phyloP scores from a whole-genome alignment of 169 alveolate species.

The Blepharisma undulans region DNA sequence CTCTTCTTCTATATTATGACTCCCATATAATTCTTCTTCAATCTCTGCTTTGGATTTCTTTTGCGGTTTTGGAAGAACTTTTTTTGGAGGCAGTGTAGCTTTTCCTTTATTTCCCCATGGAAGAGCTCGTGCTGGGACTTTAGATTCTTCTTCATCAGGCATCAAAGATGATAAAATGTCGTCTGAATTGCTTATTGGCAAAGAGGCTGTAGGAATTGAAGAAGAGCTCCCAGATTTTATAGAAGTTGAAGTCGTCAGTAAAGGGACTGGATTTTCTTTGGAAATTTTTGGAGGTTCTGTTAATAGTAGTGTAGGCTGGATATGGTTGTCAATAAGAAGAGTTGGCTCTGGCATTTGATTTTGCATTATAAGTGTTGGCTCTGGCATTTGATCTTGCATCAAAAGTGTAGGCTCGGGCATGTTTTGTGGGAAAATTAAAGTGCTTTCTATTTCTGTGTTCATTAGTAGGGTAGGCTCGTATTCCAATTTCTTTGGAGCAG shows the following conservation, averaged over 20 bases:
- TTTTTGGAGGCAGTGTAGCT: neutral
- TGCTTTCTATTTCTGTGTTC: neutral
- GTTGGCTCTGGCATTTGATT: neutral
- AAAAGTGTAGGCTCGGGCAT: neutral
- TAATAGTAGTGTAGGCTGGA: neutral
- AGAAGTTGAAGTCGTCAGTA: neutral
- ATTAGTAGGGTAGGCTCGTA: neutral
- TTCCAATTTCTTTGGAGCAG: neutral
- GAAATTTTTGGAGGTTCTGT: neutral
- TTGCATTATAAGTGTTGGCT: neutral
- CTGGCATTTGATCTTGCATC: neutral
- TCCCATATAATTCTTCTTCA: neutral
- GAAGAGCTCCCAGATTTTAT: neutral
- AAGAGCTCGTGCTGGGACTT: neutral
- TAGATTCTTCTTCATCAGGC: neutral
- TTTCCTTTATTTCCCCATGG: slow-evolving; percentile 8
- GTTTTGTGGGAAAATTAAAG: neutral
- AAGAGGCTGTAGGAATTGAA: neutral
- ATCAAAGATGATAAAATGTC: neutral
- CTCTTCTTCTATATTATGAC: neutral
- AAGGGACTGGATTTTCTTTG: neutral
- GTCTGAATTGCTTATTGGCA: neutral
- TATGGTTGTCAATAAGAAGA: neutral
- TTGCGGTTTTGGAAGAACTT: neutral
- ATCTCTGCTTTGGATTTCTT: neutral